Conservation (phyloP, 768 basidiomycete species). For the Trametes coccinea region DNA sequence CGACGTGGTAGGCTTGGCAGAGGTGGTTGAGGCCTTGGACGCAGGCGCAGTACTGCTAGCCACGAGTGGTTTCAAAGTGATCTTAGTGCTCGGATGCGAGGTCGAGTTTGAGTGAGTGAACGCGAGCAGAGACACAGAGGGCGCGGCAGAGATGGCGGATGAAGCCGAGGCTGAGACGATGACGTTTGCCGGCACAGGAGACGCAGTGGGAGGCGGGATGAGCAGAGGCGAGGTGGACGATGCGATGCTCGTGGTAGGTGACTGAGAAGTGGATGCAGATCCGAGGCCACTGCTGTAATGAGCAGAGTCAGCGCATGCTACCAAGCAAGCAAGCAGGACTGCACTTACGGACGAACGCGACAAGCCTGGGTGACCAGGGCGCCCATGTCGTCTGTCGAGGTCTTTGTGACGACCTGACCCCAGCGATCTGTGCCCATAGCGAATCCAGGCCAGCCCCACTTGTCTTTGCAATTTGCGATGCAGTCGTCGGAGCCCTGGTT, state of each 20-base stretch:
- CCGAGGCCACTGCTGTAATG: not conserved
- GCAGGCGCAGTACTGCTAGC: conserved; percentile 12
- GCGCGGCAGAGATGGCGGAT: conserved; percentile 10
- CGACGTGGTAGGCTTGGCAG: conserved; percentile 17
- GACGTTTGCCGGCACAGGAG: conserved; percentile 15
- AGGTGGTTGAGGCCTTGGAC: conserved; percentile 8
- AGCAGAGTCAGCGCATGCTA: not conserved
- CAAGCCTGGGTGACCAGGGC: conserved; percentile 45
- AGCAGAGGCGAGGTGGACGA: conserved; percentile 26
- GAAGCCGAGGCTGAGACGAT: conserved; percentile 4
- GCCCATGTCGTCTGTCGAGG: conserved; percentile 42
- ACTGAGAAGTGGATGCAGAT: conserved; percentile 1
- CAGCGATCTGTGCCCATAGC: conserved; percentile 57
- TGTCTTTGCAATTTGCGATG: conserved; percentile 23
- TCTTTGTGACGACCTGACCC: conserved; percentile 45
- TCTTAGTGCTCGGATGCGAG: not conserved
- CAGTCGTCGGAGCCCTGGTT: conserved; percentile 25
- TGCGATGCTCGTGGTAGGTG: conserved; percentile 18
- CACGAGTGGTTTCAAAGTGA: conserved; percentile 1
- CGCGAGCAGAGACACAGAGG: conserved; percentile 9
- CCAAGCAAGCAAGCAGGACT: not conserved
- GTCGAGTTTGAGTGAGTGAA: conserved; percentile 9
- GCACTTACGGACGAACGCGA: conserved; percentile 22
- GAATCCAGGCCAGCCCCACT: conserved; percentile 42
- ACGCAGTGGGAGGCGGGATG: conserved; percentile 21